These are phyloP conservation scores for Lenwebbia sp. DNA, from an alignment of 345 rosid genomes.

Conservation along the genomic window DNA sequence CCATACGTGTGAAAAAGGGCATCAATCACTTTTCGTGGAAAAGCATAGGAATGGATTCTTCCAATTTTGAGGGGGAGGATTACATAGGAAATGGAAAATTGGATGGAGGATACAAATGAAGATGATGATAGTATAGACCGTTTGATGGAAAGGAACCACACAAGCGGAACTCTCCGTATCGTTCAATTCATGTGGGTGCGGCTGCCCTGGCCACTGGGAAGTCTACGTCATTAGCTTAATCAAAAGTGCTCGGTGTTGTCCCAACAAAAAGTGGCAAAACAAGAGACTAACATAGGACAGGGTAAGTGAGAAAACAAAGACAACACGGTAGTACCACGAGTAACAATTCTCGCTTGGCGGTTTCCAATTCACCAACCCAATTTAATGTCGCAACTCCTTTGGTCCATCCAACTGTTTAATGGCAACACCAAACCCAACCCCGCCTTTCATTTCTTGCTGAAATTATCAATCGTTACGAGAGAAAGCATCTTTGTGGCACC, in stretches of 20 bases:
- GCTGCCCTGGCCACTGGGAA: background rate
- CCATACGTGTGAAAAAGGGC: background rate
- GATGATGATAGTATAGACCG: background rate
- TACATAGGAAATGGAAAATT: background rate
- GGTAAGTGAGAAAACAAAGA: background rate
- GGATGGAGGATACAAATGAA: background rate
- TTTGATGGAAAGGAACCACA: background rate
- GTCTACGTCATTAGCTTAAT: background rate
- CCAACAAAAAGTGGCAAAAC: background rate
- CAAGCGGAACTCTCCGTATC: background rate
- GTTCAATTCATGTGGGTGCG: background rate
- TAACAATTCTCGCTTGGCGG: background rate
- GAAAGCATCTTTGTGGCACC: no score
- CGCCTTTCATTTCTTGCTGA: background rate
- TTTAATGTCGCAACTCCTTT: background rate
- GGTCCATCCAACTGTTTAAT: background rate
- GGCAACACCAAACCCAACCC: background rate
- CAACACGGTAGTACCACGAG: background rate
- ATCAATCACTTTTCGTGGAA: background rate
- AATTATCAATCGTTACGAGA: background rate
- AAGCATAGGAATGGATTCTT: background rate
- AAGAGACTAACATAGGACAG: background rate
- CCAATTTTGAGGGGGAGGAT: background rate
- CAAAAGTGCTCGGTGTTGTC: background rate
- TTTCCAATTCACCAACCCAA: background rate